Evolutionary conservation across 129 eudicot species (phyloP).

Genomic region (Logfia minima): DNA sequence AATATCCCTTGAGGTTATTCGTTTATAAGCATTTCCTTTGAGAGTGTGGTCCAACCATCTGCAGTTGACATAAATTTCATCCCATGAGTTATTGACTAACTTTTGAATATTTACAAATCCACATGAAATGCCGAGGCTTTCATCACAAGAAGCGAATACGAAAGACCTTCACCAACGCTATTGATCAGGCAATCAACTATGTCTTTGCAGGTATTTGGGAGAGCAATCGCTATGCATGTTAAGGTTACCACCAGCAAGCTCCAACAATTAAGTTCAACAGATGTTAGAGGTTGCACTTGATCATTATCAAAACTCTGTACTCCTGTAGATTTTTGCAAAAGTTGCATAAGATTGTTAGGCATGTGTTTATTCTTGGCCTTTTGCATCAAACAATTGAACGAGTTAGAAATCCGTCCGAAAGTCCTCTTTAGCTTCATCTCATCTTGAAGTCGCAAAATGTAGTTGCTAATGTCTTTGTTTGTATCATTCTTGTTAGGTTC

Average conservation of each 20-base stretch:
- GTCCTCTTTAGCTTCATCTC: not conserved
- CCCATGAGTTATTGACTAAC: not conserved
- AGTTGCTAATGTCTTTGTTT: not conserved
- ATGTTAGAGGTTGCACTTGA: not conserved
- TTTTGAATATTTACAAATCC: not conserved
- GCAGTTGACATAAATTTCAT: not conserved
- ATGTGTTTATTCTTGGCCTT: not conserved
- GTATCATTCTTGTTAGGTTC: not conserved
- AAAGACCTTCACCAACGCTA: conserved; percentile 3
- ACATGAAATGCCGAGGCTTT: not conserved
- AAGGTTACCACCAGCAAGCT: not conserved
- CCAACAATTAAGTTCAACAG: not conserved
- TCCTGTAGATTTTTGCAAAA: not conserved
- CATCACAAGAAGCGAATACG: not conserved
- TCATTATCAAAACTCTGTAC: conserved; percentile 11
- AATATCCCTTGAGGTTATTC: not conserved
- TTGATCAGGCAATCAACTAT: not conserved
- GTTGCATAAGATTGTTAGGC: conserved; percentile 5
- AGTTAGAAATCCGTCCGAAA: not conserved
- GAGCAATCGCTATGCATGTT: conserved; percentile 4
- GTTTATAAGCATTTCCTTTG: not conserved
- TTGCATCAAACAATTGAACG: not conserved
- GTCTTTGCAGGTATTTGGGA: not conserved
- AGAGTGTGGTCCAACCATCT: not conserved
- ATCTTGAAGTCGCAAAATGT: not conserved